Conservation (phyloP, 2,329 filamentous ascomycete species). For the Claviceps maximensis region DNA sequence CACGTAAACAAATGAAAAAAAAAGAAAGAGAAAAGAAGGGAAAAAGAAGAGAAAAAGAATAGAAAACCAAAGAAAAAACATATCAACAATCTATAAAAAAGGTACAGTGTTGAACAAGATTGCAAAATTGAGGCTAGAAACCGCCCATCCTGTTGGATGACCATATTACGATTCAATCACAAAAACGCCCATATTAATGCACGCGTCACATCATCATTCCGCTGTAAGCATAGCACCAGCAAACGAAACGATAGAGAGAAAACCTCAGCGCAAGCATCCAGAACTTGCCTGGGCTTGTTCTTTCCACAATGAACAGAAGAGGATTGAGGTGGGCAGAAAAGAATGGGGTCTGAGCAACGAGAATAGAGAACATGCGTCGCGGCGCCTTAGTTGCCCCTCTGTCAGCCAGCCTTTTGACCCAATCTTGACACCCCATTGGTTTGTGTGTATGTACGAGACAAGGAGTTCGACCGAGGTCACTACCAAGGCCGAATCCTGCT, state of each 20-base stretch:
- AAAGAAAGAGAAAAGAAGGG: neutral
- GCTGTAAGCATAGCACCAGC: neutral
- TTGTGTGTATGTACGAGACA: neutral
- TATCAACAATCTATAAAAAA: neutral
- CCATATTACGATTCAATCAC: neutral
- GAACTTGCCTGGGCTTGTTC: neutral
- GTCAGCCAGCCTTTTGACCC: neutral
- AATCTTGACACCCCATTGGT: neutral
- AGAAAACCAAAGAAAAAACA: neutral
- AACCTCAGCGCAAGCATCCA: neutral
- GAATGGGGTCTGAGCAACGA: neutral
- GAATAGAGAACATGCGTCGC: neutral
- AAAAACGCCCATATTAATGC: neutral
- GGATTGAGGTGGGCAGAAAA: neutral
- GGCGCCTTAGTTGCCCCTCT: neutral
- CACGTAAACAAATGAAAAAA: neutral
- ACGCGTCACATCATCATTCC: neutral
- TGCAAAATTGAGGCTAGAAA: neutral
- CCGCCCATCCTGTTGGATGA: neutral
- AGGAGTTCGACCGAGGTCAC: neutral
- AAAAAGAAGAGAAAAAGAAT: neutral
- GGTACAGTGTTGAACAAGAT: neutral
- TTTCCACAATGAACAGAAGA: neutral
- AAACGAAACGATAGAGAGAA: neutral
- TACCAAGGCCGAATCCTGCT: conserved; percentile 6